Evolutionary conservation across 331 rosid species (phyloP).

Genomic region (Rhamnella rubrinervis): DNA sequence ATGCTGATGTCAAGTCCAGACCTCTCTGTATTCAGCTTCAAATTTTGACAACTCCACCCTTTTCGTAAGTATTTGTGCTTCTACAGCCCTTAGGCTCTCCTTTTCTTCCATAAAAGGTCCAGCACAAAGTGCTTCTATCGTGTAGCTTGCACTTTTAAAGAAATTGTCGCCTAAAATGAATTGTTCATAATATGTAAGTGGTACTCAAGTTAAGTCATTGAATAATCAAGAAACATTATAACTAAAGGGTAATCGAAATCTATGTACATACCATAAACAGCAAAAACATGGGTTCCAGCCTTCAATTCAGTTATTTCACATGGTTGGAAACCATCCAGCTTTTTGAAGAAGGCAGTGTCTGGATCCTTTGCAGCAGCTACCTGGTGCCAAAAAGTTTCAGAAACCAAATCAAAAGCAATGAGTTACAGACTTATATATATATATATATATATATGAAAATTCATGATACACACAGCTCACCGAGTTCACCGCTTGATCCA

Average conservation of each 20-base stretch:
- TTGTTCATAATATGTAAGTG: conserved; percentile 10
- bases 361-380: conserved; percentile 90
- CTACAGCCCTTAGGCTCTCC: conserved; percentile 67
- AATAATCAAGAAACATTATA: conserved; percentile 24
- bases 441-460: neutral
- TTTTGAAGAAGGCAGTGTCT: conserved; percentile 88
- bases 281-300: conserved; percentile 92
- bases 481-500: conserved; percentile 74
- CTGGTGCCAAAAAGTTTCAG: conserved; percentile 35
- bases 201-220: conserved; percentile 14
- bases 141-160: conserved; percentile 92
- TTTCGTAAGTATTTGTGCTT: conserved; percentile 79
- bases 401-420: conserved; percentile 16
- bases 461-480: conserved; percentile 44
- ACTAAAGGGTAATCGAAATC: conserved; percentile 1
- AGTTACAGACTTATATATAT: neutral
- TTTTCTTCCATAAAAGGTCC: conserved; percentile 75
- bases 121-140: conserved; percentile 83
- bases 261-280: conserved; percentile 74
- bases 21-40: conserved; percentile 97
- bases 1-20: conserved; percentile 27
- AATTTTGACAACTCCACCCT: conserved; percentile 90
- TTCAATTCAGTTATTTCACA: conserved; percentile 88
- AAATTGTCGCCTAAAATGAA: conserved; percentile 86
- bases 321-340: conserved; percentile 92